Evolutionary conservation across 148 eudicot genomes (phyloP), one percentile per base, ranked within the genome.

Genomic region (Rhododendron mucronatum): DNA sequence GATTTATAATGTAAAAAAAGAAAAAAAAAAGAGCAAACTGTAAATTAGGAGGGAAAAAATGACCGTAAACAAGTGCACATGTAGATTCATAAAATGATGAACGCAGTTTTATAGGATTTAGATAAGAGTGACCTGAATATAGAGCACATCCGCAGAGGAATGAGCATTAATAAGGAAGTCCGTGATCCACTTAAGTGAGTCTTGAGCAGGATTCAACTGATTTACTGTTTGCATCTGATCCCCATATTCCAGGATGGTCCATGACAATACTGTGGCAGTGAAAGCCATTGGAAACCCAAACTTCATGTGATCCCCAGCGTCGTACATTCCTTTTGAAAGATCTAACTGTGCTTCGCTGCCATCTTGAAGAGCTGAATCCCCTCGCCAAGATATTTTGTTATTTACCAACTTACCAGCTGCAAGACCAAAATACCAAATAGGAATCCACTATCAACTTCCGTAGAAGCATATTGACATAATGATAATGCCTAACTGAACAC

Each of bases 271-370:
- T 0, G 99, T 96, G 71, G 96, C 99, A 20, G 98, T 97, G 85
- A 88, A 97, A 59, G 99, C 99, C 96, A 97, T 88, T 23, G 99
- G 99, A 51, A 97, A 97, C 39, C 93, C 93, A 85, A 97, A 97
- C 89, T 97, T 97, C 94, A 97, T 94, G 80, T 94, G 98, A 90
- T 97, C 99, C 44, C 99, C 99, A 18, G 99, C 99, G 86, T 97
- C 98, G 76, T 94, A 97, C 92, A 97, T 84, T 79, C 99, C 99
- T 91, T 95, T 94, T 0, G 98, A 90, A 50, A 97, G 94, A 88
- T 97, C 98, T 81, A 97, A 21, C 15, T 87, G 87, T 10, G 91
- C 98, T 21, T 91, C 89, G 8, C 85, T 93, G n/a, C 99, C 99
- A 84, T 97, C 99, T 5, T 90, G 30, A 11, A 95, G 85, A 9